Percentiles rank a stretch among this genome's conserved stretches.
These are phyloP conservation scores for Corymbia maculata DNA, from an alignment of 345 rosid species.

Conservation along the genomic window DNA sequence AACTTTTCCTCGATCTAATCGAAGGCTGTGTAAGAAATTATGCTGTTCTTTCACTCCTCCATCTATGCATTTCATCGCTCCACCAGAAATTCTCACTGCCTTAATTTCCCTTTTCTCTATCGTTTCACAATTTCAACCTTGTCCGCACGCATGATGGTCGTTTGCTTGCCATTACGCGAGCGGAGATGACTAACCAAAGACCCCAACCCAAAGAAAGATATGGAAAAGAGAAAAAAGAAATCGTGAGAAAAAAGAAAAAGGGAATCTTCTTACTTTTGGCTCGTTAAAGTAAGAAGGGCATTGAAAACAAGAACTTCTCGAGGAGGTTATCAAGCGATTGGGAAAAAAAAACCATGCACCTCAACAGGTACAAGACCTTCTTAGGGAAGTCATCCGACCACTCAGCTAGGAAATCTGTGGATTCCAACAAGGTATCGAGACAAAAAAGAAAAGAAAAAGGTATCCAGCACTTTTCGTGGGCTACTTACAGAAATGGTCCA, in stretches of 20 bases:
- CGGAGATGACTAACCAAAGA: background rate
- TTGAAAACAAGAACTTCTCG: background rate
- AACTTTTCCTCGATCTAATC: background rate
- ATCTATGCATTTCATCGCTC: background rate
- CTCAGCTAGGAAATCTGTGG: background rate
- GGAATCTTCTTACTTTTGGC: background rate
- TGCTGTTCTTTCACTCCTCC: background rate
- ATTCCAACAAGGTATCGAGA: background rate
- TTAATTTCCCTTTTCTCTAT: background rate
- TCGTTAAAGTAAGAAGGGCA: background rate
- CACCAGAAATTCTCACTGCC: background rate
- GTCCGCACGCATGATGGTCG: background rate
- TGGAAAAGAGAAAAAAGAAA: background rate
- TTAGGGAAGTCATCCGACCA: background rate
- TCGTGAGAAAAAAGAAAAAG: background rate
- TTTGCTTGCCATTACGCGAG: background rate
- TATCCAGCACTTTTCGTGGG: background rate
- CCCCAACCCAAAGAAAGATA: background rate
- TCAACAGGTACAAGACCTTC: background rate
- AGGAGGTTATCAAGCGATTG: background rate
- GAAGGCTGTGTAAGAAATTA: background rate
- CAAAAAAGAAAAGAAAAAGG: background rate
- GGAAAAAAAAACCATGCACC: background rate
- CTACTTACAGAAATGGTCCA: background rate
- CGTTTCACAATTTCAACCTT: background rate